phyloP scores from a whole-genome alignment of 148 eudicot species.

The Chenopodium suecicum region DNA sequence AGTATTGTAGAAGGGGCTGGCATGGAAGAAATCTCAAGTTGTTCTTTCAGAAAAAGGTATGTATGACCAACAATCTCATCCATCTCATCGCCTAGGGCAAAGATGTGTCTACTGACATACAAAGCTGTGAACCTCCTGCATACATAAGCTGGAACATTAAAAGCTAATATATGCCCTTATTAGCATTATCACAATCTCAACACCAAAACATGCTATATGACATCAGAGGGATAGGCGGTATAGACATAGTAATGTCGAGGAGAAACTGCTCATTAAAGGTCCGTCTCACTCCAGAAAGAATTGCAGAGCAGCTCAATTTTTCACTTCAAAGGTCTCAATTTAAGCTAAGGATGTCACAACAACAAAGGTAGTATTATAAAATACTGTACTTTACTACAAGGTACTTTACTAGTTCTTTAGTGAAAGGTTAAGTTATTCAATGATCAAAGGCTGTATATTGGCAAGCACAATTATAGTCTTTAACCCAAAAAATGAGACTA shows the following conservation, averaged over 20 bases:
- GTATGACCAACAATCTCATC: slow-evolving; percentile 72
- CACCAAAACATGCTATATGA: neutral
- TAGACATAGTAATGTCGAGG: neutral
- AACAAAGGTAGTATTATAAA: neutral
- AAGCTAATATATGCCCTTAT: neutral
- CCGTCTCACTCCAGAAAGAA: neutral
- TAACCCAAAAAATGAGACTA: neutral
- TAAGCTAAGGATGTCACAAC: neutral
- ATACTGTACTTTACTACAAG: neutral
- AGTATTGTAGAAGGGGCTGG: slow-evolving; percentile 64
- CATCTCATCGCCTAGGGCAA: slow-evolving; percentile 38
- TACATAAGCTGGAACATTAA: neutral
- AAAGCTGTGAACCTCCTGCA: slow-evolving; percentile 76
- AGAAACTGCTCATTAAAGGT: neutral
- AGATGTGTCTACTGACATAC: slow-evolving; percentile 51
- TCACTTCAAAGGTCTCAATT: neutral
- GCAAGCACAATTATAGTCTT: too few relatives aligned
- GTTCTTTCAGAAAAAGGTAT: slow-evolving; percentile 69
- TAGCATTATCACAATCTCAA: neutral
- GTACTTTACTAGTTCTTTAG: too few relatives aligned
- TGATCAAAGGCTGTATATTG: neutral
- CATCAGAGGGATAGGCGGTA: neutral
- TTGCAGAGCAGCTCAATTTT: neutral
- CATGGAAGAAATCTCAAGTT: slow-evolving; percentile 62
- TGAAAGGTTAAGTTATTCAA: neutral